Evolutionary conservation across 2,329 filamentous ascomycete species (phyloP).

Genomic region (Penicillium paneum): DNA sequence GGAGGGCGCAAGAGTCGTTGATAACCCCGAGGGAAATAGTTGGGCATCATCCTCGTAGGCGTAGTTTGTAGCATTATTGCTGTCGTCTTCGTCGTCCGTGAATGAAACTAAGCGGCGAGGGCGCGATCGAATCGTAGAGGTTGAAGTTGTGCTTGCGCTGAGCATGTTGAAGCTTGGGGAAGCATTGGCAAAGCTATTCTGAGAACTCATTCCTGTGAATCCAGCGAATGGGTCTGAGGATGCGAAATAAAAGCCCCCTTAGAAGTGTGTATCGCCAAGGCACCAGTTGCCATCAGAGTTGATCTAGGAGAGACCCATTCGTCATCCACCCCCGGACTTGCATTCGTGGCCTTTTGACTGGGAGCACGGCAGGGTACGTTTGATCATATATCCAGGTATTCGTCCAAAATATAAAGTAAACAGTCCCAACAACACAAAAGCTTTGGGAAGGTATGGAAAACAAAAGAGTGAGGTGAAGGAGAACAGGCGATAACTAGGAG

Average conservation of each 20-base stretch:
- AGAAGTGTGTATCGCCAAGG: slow-evolving; percentile 30
- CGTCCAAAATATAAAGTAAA: slow-evolving; percentile 6
- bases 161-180: slow-evolving; percentile 34
- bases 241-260: slow-evolving; percentile 24
- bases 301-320: slow-evolving; percentile 36
- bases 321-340: slow-evolving; percentile 32
- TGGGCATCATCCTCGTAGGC: slow-evolving; percentile 26
- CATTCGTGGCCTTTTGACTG: slow-evolving; percentile 22
- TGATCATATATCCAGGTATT: slow-evolving; percentile 7
- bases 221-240: slow-evolving; percentile 17
- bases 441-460: slow-evolving; percentile 1
- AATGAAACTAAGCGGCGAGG: slow-evolving; percentile 45
- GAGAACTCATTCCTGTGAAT: slow-evolving; percentile 42
- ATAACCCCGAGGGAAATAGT: slow-evolving; percentile 30
- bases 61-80: slow-evolving; percentile 21
- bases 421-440: not conserved
- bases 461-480: not conserved
- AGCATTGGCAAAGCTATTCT: slow-evolving; percentile 36
- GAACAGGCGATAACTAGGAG: slow-evolving; percentile 17
- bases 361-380: not conserved
- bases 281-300: slow-evolving; percentile 36
- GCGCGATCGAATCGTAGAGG: slow-evolving; percentile 44
- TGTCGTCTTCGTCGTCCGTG: slow-evolving; percentile 37
- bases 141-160: slow-evolving; percentile 33
- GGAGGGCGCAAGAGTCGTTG: slow-evolving; percentile 23